Base-by-base conservation (phyloP, 371 early-diverging fungal species). In the Lichtheimia hyalospora region DNA sequence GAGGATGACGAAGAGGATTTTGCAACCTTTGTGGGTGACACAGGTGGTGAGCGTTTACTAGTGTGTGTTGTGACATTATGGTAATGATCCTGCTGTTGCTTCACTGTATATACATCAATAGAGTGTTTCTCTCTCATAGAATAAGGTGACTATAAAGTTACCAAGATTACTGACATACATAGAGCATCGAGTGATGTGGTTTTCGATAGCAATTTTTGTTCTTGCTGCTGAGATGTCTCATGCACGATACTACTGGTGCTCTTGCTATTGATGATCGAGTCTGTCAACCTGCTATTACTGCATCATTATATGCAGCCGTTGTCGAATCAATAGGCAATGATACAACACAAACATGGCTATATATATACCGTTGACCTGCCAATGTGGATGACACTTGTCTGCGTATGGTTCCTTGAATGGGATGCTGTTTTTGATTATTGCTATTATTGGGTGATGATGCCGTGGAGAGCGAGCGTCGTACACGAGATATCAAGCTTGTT, bases 381-480 rank as follows among this genome's bases (percentile, higher is more conserved):
- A 46, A 21, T 10, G 46, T 21, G 10, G n/a, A 46, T 18, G 46
- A 46, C 12, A 46, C 0, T 46, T 46, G 34, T 34, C 34, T 34
- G 34, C 34, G 34, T 21, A n/a, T 46, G 10, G 18, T 21, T 46
- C 46, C 18, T 21, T 46, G 46, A 16, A 18, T n/a, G 16, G 21
- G 46, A 46, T 46, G 44, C 0, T 57, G 44, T 7, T 43, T 8
- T 23, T 57, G 46, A 10, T 46, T 14, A n/a, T 46, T 46, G n/a
- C n/a, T 46, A 21, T 18, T 46, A 18, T 10, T 18, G 46, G 46
- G n/a, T 18, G 50, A 34, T 34, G 58, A 48, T 28, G 58, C 58
- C n/a, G 58, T 48, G 5, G 58, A 57, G 20, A 57, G 50, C 13
- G 58, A 57, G 15, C 58, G 58, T 39, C 44, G 44, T 12, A 57